Evolutionary conservation across 2,329 filamentous ascomycete genomes (phyloP), one percentile per base, ranked within the genome.

Genomic region (Claviceps monticola): DNA sequence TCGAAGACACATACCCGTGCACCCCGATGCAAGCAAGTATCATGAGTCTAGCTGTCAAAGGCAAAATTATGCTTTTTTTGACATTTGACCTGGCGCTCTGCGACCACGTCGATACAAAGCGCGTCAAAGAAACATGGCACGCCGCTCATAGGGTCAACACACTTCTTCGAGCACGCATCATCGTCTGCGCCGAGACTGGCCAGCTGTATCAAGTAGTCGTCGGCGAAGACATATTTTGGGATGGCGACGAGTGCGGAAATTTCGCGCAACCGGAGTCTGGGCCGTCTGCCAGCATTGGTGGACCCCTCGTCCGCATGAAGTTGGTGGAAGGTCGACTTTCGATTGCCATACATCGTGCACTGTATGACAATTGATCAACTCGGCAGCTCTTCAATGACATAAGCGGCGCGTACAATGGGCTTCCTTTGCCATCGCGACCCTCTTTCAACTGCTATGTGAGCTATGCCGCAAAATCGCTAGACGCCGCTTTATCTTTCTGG

Each of bases 1-100:
- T 50, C 23, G 49, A 45, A 41, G 49, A 50, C 26, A 36, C 38
- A 42, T 50, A 44, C 16, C 49, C 49, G 13, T 50, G 49, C 17
- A 50, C 41, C 9, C 38, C 23, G n/a, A 44, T 45, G 26, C 41
- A 50, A 37, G 41, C 13, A 5, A 44, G 7, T 16, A 29, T 49
- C 19, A 29, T 49, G 26, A 6, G 8, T 13, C 17, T n/a, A 37
- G 19, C 41, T n/a, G 16, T 37, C 2, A 37, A 17, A 29, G 29
- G 39, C 17, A 46, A 2, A 8, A 26, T 23, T 17, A 7, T 38
- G 6, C 14, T n/a, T 37, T 16, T 43, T 23, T 37, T 26, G 19
- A 23, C 17, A 4, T 37, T 37, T 21, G 19, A 17, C 5, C 45
- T 46, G 17, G 16, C 38, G 49, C 26, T 50, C 3, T 9, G 37